phyloP scores from a whole-genome alignment of 2,329 filamentous ascomycete genomes.

The Colletotrichum echinochloae region DNA sequence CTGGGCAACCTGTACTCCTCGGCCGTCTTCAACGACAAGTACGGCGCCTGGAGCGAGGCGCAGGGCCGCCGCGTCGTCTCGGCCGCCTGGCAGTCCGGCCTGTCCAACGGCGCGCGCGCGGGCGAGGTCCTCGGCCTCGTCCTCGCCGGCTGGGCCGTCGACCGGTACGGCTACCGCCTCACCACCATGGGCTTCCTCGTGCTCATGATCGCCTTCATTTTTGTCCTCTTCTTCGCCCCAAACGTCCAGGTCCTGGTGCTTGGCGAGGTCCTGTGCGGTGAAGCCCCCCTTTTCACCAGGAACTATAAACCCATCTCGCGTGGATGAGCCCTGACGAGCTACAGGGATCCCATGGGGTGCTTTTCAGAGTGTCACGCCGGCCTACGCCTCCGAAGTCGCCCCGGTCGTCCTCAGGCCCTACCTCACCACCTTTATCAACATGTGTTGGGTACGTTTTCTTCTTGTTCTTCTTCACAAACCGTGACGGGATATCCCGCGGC shows the following conservation, averaged over 20 bases:
- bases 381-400: constrained; percentile 66
- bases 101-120: constrained; percentile 65
- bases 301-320: background rate
- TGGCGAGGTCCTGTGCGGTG: constrained; percentile 60
- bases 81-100: constrained; percentile 67
- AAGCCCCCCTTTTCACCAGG: constrained; percentile 21
- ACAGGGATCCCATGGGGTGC: constrained; percentile 64
- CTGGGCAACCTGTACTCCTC: constrained; percentile 63
- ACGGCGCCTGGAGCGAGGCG: constrained; percentile 52
- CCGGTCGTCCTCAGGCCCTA: constrained; percentile 63
- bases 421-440: constrained; percentile 66
- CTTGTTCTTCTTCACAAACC: background rate
- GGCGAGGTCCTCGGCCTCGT: constrained; percentile 68
- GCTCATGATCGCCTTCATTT: constrained; percentile 62
- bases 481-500: background rate
- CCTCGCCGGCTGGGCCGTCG: constrained; percentile 63
- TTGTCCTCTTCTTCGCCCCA: constrained; percentile 65
- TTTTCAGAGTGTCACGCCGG: constrained; percentile 64
- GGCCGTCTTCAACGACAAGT: constrained; percentile 58
- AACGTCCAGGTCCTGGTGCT: constrained; percentile 60
- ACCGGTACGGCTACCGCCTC: constrained; percentile 63
- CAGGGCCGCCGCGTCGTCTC: constrained; percentile 60
- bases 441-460: constrained; percentile 60
- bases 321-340: constrained; percentile 38
- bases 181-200: constrained; percentile 62